Percentiles rank a stretch among this genome's conserved stretches.
Evolutionary conservation across 768 basidiomycete species (phyloP).

Genomic region (Exsudoporus frostii): DNA sequence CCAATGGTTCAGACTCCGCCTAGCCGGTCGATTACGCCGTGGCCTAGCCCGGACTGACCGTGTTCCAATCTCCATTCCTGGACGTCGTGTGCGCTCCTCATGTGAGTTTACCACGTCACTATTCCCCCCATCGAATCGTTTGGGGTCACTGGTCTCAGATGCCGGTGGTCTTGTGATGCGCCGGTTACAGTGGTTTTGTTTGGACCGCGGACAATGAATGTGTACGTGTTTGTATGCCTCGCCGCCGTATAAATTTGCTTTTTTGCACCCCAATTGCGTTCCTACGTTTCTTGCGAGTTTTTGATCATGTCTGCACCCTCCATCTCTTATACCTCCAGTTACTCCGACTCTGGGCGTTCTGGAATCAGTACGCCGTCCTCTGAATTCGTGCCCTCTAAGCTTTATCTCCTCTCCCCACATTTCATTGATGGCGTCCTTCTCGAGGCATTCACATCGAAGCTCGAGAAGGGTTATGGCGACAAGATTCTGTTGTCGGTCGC

Average conservation of each 20-base stretch:
- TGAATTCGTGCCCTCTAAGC: conserved; percentile 18
- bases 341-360: conserved; percentile 16
- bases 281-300: neutral
- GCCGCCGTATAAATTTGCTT: conserved; percentile 24
- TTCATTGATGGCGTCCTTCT: conserved; percentile 14
- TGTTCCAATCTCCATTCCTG: neutral
- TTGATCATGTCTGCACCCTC: conserved; percentile 21
- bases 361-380: conserved; percentile 24
- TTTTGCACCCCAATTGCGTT: conserved; percentile 1
- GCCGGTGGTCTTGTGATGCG: conserved; percentile 1
- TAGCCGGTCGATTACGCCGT: neutral
- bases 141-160: neutral
- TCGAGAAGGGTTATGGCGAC: conserved; percentile 30
- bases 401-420: conserved; percentile 24
- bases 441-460: conserved; percentile 14
- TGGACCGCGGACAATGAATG: neutral
- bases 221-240: conserved; percentile 27
- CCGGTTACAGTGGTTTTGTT: neutral
- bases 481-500: conserved; percentile 24
- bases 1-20: conserved; percentile 15
- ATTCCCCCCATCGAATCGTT: neutral
- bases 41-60: conserved; percentile 5
- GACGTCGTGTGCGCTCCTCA: neutral
- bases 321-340: conserved; percentile 8
- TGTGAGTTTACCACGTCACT: conserved; percentile 10